A percentile compares a stretch with the other conserved stretches of the same genome.
Conservation (phyloP, 73 alveolate species). For the Uronychia setigera region DNA sequence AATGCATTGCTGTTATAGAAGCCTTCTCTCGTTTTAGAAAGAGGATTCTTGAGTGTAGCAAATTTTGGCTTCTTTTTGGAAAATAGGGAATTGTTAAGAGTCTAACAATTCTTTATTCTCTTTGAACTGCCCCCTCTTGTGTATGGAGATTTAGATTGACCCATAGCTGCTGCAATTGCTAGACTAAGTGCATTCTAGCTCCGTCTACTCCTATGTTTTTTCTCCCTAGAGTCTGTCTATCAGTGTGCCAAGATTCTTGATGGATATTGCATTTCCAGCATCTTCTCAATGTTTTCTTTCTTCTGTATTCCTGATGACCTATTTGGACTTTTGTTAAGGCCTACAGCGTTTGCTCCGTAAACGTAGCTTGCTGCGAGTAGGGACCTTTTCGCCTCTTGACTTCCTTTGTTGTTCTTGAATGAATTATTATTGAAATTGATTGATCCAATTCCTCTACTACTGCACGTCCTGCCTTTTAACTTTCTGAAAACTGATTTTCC, state of each 20-base stretch:
- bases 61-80: neutral
- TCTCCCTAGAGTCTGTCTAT: neutral
- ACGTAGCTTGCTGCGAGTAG: neutral
- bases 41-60: neutral
- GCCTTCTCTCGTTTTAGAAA: neutral
- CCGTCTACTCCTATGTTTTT: neutral
- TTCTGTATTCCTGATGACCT: no score
- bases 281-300: neutral
- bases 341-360: neutral
- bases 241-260: neutral
- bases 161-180: neutral
- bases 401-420: neutral
- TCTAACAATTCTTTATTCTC: neutral
- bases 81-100: neutral
- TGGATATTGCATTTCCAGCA: neutral
- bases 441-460: neutral
- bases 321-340: neutral
- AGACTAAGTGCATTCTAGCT: neutral
- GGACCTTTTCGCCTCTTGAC: neutral
- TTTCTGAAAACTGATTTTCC: neutral
- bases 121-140: neutral
- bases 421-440: neutral
- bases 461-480: neutral
- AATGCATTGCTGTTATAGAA: no score
- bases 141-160: neutral